Conservation (phyloP, 2,329 filamentous ascomycete species). For the Venturiaceae sp. region DNA sequence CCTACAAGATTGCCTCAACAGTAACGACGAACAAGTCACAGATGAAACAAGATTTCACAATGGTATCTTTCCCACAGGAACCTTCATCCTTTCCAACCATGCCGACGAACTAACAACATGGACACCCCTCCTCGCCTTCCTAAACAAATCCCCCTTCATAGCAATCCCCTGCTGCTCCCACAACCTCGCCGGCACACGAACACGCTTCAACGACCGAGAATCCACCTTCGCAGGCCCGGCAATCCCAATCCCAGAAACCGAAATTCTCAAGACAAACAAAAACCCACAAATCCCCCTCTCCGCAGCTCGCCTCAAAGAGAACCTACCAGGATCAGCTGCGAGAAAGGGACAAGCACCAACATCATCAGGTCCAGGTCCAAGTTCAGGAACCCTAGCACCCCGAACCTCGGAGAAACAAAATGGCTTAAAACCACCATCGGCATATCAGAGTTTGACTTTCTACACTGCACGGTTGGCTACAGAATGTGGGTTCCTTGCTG, state of each 20-base stretch:
- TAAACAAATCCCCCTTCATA: constrained; percentile 73
- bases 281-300: not conserved
- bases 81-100: constrained; percentile 95
- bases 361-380: not conserved
- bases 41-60: constrained; percentile 30
- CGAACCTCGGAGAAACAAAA: constrained; percentile 5
- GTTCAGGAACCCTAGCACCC: constrained; percentile 20
- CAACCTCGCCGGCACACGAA: constrained; percentile 63
- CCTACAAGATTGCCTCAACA: constrained; percentile 12
- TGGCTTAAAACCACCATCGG: constrained; percentile 44
- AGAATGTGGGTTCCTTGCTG: constrained; percentile 64
- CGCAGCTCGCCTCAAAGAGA: not conserved
- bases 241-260: not conserved
- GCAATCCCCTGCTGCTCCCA: constrained; percentile 95
- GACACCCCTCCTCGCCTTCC: constrained; percentile 78
- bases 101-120: constrained; percentile 93
- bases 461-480: constrained; percentile 64
- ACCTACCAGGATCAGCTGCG: not conserved
- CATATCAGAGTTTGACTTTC: constrained; percentile 73
- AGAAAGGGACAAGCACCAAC: not conserved
- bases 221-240: too few species aligned
- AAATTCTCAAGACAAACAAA: not conserved
- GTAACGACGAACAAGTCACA: not conserved
- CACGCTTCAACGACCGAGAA: constrained; percentile 35
- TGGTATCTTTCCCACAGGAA: constrained; percentile 61